Evolutionary conservation across 1,139 yeast species (phyloP), one percentile per base, ranked within the genome.

Genomic region (Sugiyamaella grinbergsii): DNA sequence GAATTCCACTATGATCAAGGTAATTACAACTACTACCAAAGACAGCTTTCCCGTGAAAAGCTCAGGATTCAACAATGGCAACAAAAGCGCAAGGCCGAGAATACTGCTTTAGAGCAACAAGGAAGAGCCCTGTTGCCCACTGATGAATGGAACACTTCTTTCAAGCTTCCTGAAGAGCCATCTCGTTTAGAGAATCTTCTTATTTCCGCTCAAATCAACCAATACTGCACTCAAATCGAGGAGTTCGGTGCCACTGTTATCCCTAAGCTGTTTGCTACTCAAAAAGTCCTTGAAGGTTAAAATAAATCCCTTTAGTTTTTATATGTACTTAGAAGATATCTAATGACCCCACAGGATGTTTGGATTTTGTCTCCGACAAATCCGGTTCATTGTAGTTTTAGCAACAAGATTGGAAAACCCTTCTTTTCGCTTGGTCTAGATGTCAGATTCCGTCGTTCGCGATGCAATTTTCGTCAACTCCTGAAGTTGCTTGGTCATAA

Each of bases 1-100:
- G 82, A 85, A 44, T 83, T 82, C 73, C 84, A 84, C 71, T 83
- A 83, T 64, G 94, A 86, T 65, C 88, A 86, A 67, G 84, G 85
- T 61, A 86, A 84, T 71, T 83, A 85, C 75, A 86, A 86, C 73
- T 88, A 82, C 73, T 70, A 69, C 60, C 95, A 86, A 72, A 82
- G 95, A 73, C 84, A 81, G 63, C 74, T 81, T 58, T 80, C 83
- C 49, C 80, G 90, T 67, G 95, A 87, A 65, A 76, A 77, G 66
- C 71, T 81, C 54, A 85, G 83, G 73, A 78, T 86, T 57, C 75
- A 77, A 58, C 89, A 83, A 68, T 86, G 94, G 93, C 81, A 80
- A 64, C 83, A 80, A 63, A 82, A 80, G 69, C 74, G 89, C 65
- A 80, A 80, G 69, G 75, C 79, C 56, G 93, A 85, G 62, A 85